phyloP scores from a whole-genome alignment of 176 grass and related monocot species.

The Ensete glaucum region DNA sequence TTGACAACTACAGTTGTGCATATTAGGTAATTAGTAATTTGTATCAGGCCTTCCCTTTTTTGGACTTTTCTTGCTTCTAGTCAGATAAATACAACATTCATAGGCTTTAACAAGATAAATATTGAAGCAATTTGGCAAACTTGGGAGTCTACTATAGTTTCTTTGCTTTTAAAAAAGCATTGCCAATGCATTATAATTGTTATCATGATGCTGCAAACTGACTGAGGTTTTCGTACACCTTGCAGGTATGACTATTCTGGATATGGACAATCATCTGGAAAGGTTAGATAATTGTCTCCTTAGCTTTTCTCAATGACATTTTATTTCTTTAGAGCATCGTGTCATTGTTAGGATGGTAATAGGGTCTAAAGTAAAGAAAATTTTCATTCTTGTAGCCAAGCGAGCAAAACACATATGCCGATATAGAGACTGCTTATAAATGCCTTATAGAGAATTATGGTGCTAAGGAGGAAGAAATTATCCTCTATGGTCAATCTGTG shows the following conservation, averaged over 20 bases:
- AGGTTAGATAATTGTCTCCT: slow-evolving; percentile 16
- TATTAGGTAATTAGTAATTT: not conserved
- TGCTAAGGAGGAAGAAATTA: slow-evolving; percentile 81
- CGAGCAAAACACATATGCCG: slow-evolving; percentile 79
- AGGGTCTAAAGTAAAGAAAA: not conserved
- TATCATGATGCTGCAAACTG: not conserved
- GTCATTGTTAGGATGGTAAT: not conserved
- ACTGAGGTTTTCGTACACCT: slow-evolving; percentile 14
- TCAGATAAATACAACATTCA: not conserved
- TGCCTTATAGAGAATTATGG: slow-evolving; percentile 71
- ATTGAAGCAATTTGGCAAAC: not conserved
- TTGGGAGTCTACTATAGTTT: not conserved
- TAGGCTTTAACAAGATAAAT: not conserved
- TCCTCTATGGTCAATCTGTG: slow-evolving; percentile 91
- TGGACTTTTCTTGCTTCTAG: not conserved
- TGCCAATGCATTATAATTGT: no score
- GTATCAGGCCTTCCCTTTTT: not conserved
- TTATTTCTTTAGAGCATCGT: not conserved
- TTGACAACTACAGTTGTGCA: not conserved
- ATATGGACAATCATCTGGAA: slow-evolving; percentile 41
- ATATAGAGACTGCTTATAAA: slow-evolving; percentile 85
- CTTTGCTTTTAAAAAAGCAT: no score
- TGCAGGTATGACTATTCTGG: slow-evolving; percentile 43
- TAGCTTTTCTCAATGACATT: not conserved
- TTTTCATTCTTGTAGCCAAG: slow-evolving; percentile 39